Conservation (phyloP, 73 alveolate species). For the Loxodes magnus region DNA sequence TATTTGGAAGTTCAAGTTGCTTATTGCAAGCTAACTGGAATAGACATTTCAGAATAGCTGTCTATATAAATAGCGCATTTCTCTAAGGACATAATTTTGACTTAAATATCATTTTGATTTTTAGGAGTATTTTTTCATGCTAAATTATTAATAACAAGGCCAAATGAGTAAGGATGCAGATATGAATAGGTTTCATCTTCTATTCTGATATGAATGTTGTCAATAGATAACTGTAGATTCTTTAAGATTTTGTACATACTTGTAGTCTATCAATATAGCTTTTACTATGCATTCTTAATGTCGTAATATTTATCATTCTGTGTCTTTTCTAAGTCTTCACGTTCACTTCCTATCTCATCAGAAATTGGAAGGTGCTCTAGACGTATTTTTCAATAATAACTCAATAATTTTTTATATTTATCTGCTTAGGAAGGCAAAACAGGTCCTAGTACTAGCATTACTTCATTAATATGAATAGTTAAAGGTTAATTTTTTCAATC, state of each 20-base stretch:
- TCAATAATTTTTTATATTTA: not conserved
- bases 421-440: not conserved
- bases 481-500: not conserved
- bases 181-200: constrained; percentile 8
- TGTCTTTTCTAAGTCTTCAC: not conserved
- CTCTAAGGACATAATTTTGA: not conserved
- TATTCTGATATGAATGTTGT: not conserved
- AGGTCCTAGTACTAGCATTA: not conserved
- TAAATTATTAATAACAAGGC: not conserved
- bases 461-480: not conserved
- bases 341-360: not conserved
- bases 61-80: not conserved
- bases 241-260: not conserved
- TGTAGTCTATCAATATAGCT: not conserved
- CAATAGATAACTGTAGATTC: not conserved
- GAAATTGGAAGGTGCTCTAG: not conserved
- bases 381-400: not conserved
- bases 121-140: not conserved
- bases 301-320: not conserved
- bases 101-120: not conserved
- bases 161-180: not conserved
- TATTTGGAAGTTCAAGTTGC: not conserved
- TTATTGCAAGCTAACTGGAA: not conserved
- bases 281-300: not conserved
- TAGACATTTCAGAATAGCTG: not conserved